phyloP scores from a whole-genome alignment of 257 asterid species.

The Ehretia macrophylla region DNA sequence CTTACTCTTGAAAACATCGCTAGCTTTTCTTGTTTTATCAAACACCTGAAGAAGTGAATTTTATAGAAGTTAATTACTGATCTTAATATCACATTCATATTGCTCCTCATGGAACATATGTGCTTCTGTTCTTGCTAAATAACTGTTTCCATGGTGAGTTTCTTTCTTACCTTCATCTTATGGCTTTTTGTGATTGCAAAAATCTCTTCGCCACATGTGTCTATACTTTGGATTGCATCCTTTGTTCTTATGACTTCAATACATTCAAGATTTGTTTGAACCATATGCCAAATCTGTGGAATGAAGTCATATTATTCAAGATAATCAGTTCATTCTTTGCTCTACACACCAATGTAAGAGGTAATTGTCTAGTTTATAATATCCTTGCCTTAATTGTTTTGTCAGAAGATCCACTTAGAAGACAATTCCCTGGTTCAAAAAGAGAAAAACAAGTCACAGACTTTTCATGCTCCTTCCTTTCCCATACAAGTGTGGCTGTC shows the following conservation, averaged over 20 bases:
- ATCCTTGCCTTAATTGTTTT: conserved; percentile 63
- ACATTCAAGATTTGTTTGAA: conserved; percentile 55
- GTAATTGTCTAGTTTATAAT: conserved; percentile 1
- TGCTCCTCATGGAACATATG: background rate
- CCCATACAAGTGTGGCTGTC: conserved; percentile 51
- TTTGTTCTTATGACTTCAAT: conserved; percentile 63
- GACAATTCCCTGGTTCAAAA: conserved; percentile 67
- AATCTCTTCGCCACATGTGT: conserved; percentile 58
- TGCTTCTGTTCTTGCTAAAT: background rate
- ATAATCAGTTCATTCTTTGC: conserved; percentile 4
- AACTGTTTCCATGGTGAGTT: background rate
- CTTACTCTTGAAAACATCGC: conserved; percentile 56
- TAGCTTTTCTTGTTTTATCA: conserved; percentile 61
- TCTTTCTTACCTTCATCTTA: conserved; percentile 56
- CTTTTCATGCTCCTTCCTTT: conserved; percentile 61
- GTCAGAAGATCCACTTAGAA: conserved; percentile 79
- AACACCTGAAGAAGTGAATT: conserved; percentile 33
- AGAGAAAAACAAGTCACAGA: conserved; percentile 76
- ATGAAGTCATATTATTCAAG: conserved; percentile 4
- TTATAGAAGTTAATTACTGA: background rate
- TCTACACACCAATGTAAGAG: background rate
- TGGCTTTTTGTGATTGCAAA: conserved; percentile 55
- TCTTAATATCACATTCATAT: background rate
- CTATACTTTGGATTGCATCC: conserved; percentile 58
- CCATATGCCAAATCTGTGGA: conserved; percentile 71